A percentile compares a stretch with the other conserved stretches of the same genome.
Conservation (phyloP, 202 grass and related monocot genomes). For the Brachypodium distachyon region DNA sequence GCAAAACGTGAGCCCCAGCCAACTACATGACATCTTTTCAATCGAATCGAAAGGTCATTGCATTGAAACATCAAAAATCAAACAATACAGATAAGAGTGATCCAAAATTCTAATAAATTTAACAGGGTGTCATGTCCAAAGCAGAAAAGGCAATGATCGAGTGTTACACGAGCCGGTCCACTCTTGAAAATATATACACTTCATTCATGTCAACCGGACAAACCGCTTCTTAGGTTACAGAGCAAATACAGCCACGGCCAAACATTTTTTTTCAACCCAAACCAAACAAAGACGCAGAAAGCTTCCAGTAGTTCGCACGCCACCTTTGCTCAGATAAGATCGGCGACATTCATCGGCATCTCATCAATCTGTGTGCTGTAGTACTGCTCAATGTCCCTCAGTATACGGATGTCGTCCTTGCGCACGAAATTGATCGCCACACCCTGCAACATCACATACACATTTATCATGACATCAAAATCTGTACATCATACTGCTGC, state of each 20-base stretch:
- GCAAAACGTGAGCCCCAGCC: too few species aligned
- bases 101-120: neutral
- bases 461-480: neutral
- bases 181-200: constrained; percentile 31
- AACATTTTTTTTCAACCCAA: neutral
- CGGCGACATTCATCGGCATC: constrained; percentile 99
- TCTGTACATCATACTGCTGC: too few species aligned
- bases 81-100: neutral
- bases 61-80: neutral
- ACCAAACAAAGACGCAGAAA: neutral
- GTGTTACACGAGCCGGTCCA: constrained; percentile 21
- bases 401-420: constrained; percentile 95
- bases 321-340: constrained; percentile 70
- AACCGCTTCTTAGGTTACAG: neutral
- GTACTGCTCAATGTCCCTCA: constrained; percentile 95
- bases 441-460: constrained; percentile 40
- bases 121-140: neutral
- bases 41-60: neutral
- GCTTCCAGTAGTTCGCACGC: neutral
- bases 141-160: neutral
- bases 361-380: constrained; percentile 99
- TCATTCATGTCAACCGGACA: constrained; percentile 20
- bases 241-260: neutral
- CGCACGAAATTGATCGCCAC: constrained; percentile 97
- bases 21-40: neutral